Conservation (phyloP, 192 early-diverging fungal species). For the Bifiguratus adelaidae region DNA sequence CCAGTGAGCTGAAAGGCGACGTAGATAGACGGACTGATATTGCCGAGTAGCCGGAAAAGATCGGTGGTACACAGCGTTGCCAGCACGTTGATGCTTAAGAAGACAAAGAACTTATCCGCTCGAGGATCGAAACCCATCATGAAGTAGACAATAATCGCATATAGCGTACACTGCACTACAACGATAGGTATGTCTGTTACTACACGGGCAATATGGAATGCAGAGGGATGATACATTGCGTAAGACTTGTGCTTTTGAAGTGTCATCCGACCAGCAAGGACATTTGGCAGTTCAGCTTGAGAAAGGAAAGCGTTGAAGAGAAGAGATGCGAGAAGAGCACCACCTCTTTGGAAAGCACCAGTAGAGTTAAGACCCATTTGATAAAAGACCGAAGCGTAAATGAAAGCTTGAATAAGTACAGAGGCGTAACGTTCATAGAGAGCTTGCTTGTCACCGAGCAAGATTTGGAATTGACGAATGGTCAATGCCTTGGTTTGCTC, state of each 20-base stretch:
- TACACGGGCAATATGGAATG: conserved; percentile 47
- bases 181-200: conserved; percentile 44
- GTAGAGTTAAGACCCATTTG: conserved; percentile 27
- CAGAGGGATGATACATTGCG: conserved; percentile 57
- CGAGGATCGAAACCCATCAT: conserved; percentile 45
- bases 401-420: conserved; percentile 48
- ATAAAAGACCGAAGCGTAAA: conserved; percentile 50
- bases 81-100: conserved; percentile 45
- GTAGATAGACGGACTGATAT: conserved; percentile 35
- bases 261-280: conserved; percentile 53
- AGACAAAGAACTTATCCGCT: conserved; percentile 47
- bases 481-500: conserved; percentile 46
- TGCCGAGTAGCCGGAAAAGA: conserved; percentile 46
- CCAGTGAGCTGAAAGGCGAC: conserved; percentile 40
- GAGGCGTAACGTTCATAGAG: conserved; percentile 28
- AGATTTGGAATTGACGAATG: conserved; percentile 48
- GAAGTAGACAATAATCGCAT: conserved; percentile 52
- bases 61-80: conserved; percentile 45
- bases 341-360: conserved; percentile 67
- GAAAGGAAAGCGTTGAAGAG: conserved; percentile 61
- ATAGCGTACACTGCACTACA: conserved; percentile 37
- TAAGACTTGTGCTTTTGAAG: conserved; percentile 62
- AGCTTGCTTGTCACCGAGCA: conserved; percentile 27
- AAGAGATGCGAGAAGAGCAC: conserved; percentile 56
- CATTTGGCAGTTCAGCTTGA: conserved; percentile 51